phyloP scores from a whole-genome alignment of 495 filamentous ascomycete species.

The Annulohypoxylon nitens region DNA sequence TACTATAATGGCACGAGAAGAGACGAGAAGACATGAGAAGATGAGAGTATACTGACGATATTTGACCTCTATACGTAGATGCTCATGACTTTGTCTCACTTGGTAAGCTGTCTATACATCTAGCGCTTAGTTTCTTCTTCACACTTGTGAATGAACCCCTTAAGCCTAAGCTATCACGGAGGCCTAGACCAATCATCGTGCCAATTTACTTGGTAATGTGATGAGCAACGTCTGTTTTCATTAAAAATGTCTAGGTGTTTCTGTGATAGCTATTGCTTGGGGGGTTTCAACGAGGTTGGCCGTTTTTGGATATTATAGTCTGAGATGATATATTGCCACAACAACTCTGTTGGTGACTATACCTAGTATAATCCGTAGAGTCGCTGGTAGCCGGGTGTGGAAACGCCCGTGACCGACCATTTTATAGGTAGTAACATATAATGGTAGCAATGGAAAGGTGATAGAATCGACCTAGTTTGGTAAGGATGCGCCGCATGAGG shows the following conservation, averaged over 20 bases:
- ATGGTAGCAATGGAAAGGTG: neutral
- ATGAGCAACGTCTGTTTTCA: neutral
- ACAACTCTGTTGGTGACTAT: neutral
- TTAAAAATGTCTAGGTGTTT: neutral
- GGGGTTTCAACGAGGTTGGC: neutral
- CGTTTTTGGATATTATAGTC: neutral
- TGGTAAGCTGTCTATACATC: conserved; percentile 27
- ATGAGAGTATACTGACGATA: neutral
- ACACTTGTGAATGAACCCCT: conserved; percentile 11
- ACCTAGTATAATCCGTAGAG: neutral
- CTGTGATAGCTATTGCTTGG: neutral
- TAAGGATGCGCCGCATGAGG: conserved; percentile 12
- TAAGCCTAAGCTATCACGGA: neutral
- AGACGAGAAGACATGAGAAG: neutral
- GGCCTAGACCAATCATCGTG: neutral
- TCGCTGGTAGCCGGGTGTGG: neutral
- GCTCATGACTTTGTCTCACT: conserved; percentile 37
- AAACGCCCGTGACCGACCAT: neutral
- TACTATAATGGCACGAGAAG: neutral
- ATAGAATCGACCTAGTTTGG: conserved; percentile 3
- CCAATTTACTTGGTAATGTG: neutral
- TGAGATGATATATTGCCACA: conserved; percentile 12
- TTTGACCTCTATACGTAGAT: conserved; percentile 9
- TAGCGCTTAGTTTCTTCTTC: conserved; percentile 38
- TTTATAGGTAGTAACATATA: conserved; percentile 10